Evolutionary conservation across 2,329 filamentous ascomycete species (phyloP).

Genomic region (Aspergillus ustus): DNA sequence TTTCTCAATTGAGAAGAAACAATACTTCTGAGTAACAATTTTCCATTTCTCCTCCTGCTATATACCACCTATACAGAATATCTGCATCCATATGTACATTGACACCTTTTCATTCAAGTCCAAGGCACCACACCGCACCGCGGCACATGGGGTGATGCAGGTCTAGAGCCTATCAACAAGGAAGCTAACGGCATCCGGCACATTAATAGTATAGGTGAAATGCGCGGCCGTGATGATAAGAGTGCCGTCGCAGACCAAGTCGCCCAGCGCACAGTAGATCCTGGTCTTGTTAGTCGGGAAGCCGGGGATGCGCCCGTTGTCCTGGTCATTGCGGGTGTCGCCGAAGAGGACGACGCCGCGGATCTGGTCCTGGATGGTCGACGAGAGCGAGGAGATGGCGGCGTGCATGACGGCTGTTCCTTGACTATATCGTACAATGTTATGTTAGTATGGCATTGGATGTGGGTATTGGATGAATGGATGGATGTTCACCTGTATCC

Average conservation of each 20-base stretch:
- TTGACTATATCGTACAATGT: constrained; percentile 29
- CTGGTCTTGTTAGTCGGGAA: constrained; percentile 49
- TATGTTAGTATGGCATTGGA: neutral
- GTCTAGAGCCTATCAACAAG: neutral
- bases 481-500: constrained; percentile 36
- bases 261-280: constrained; percentile 54
- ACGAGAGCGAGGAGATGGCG: constrained; percentile 41
- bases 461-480: neutral
- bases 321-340: constrained; percentile 48
- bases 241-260: constrained; percentile 56
- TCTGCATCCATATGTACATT: neutral
- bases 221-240: constrained; percentile 46
- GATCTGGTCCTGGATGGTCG: constrained; percentile 35
- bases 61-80: neutral
- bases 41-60: neutral
- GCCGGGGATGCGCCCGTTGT: constrained; percentile 44
- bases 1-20: neutral
- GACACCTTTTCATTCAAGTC: neutral
- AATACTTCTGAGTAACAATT: neutral
- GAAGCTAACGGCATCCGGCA: neutral
- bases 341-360: constrained; percentile 49
- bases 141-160: no score
- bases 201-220: constrained; percentile 38
- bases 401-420: constrained; percentile 52
- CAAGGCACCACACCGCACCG: neutral